phyloP scores from a whole-genome alignment of 257 asterid species.

The Rauvolfia tetraphylla region DNA sequence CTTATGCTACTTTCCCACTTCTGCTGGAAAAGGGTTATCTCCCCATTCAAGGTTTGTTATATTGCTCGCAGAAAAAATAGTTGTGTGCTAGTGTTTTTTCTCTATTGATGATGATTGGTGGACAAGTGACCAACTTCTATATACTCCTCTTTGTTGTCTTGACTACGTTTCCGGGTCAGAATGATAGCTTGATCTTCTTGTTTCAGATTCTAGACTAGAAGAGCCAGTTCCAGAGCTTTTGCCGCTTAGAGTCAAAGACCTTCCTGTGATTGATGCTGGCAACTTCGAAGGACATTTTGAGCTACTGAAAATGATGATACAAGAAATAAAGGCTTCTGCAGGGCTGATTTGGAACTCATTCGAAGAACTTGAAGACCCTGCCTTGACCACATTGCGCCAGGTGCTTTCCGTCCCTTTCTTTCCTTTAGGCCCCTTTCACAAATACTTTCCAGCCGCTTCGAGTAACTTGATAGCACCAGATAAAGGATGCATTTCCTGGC shows the following conservation, averaged over 20 bases:
- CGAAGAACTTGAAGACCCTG: constrained; percentile 37
- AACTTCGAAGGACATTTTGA: constrained; percentile 16
- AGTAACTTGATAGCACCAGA: constrained; percentile 28
- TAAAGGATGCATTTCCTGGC: constrained; percentile 23
- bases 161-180: neutral
- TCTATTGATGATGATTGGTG: too few species aligned
- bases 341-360: constrained; percentile 43
- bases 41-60: constrained; percentile 8
- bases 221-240: constrained; percentile 43
- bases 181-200: neutral
- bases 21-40: constrained; percentile 21
- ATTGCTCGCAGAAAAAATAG: too few species aligned
- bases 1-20: constrained; percentile 6
- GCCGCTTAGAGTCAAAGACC: constrained; percentile 41
- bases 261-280: constrained; percentile 22
- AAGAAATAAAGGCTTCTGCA: constrained; percentile 30
- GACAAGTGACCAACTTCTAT: too few species aligned
- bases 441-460: constrained; percentile 28
- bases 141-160: too few species aligned
- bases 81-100: too few species aligned
- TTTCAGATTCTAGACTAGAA: constrained; percentile 23
- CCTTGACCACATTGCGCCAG: constrained; percentile 22
- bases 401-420: constrained; percentile 32
- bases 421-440: constrained; percentile 44
- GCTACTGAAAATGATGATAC: constrained; percentile 21